Evolutionary conservation across 345 rosid genomes (phyloP).

Genomic region (Salix arbutifolia): DNA sequence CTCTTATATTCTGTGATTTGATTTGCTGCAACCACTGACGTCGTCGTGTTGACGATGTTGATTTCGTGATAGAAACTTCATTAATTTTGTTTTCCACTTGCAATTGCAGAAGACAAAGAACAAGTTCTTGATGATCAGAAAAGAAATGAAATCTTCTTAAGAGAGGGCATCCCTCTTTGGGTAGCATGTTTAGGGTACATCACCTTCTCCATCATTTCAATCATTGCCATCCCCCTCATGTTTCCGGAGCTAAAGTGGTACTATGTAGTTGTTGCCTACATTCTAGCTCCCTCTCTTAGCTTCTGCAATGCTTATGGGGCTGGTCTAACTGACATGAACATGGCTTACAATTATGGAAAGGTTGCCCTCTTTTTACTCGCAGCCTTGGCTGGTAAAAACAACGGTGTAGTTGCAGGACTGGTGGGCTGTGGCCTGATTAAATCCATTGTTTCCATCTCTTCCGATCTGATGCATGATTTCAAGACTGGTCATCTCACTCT

Average conservation of each 20-base stretch:
- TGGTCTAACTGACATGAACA: conserved; percentile 94
- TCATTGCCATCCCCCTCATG: conserved; percentile 69
- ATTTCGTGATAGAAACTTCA: neutral
- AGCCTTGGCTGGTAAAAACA: conserved; percentile 53
- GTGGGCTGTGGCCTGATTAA: conserved; percentile 88
- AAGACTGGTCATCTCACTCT: conserved; percentile 82
- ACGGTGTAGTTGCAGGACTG: conserved; percentile 82
- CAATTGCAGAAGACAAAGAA: conserved; percentile 30
- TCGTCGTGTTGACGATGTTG: neutral
- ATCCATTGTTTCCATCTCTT: conserved; percentile 77
- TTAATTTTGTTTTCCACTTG: conserved; percentile 7
- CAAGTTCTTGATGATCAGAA: conserved; percentile 30
- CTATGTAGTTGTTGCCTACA: conserved; percentile 74
- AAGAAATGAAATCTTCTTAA: conserved; percentile 57
- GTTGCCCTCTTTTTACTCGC: conserved; percentile 83
- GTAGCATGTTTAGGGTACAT: conserved; percentile 68
- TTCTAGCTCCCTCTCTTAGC: conserved; percentile 78
- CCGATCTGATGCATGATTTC: conserved; percentile 94
- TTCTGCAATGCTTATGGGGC: conserved; percentile 96
- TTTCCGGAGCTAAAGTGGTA: conserved; percentile 92
- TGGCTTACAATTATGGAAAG: conserved; percentile 93
- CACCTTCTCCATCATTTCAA: conserved; percentile 61
- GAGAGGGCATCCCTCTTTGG: conserved; percentile 81
- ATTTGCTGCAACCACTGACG: too few relatives aligned
- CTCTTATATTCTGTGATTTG: neutral